A percentile compares a stretch with the other conserved stretches of the same genome.
These are phyloP conservation scores for Gracilaria domingensis DNA, from an alignment of 23 red algal species.

Conservation along the genomic window DNA sequence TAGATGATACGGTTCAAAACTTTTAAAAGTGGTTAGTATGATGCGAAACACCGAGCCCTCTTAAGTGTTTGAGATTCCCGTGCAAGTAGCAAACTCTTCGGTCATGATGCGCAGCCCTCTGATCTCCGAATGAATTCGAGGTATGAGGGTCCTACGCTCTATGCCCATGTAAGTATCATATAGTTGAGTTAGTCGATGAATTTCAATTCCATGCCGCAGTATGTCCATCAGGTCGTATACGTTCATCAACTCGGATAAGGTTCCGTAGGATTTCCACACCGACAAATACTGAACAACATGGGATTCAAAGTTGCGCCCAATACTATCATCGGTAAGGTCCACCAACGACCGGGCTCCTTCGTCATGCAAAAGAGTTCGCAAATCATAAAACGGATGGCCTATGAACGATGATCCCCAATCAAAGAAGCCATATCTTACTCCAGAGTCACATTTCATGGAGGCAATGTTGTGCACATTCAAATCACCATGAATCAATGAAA, in stretches of 20 bases:
- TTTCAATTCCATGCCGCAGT: neutral
- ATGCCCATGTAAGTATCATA: slow-evolving; percentile 1
- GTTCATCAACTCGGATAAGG: neutral
- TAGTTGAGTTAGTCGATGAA: neutral
- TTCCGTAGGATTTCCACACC: neutral
- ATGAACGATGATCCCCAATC: slow-evolving; percentile 28
- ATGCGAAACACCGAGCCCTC: too few relatives aligned
- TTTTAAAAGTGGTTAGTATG: too few relatives aligned
- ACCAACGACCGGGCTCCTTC: neutral
- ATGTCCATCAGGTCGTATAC: slow-evolving; percentile 26
- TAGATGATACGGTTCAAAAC: too few relatives aligned
- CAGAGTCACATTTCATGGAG: neutral
- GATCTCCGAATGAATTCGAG: slow-evolving; percentile 24
- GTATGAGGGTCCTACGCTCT: slow-evolving; percentile 12
- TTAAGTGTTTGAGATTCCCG: too few relatives aligned
- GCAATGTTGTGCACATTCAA: neutral
- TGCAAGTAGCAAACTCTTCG: neutral
- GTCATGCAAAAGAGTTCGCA: neutral
- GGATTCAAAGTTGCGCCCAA: neutral
- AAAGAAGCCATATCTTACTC: neutral
- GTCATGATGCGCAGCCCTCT: neutral
- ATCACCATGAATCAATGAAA: slow-evolving; percentile 17
- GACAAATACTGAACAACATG: neutral
- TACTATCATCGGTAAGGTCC: neutral
- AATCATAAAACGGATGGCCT: slow-evolving; percentile 37